Base-by-base conservation (phyloP, 2,329 filamentous ascomycete species). In the Beauveria varroae region DNA sequence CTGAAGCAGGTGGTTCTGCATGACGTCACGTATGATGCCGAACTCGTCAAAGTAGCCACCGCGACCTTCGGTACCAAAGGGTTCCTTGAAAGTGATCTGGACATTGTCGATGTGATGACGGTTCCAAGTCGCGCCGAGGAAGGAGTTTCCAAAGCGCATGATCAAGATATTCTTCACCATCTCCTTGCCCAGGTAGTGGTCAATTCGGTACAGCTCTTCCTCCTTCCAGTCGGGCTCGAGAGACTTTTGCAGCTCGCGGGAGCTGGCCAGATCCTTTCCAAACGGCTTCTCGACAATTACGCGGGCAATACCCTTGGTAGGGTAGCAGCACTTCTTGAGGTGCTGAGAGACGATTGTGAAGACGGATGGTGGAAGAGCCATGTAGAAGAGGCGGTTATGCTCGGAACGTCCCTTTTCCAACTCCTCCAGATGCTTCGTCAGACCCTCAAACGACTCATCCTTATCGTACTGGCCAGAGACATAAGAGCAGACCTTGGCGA, bases 131-230 rank as follows among this genome's bases (percentile, higher is more conserved):
- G 95, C 93, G 67, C 93, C 93, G 69, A 99, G 90, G 84, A 99
- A 99, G 68, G 96, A 93, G 81, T 99, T 99, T 69, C 95, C 96
- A 74, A 99, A 99, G 73, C 96, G 86, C 67, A 99, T 85, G 69
- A 99, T 97, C 67, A 99, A 84, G 68, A 99, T 96, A 79, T 99
- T 99, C 87, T 99, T 99, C 71, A 99, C 95, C 95, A 99, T 99
- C 79, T 99, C 95, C 84, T 99, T 99, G 71, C 96, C 96, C 53
- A 99, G 86, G 77, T 99, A 99, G 80, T 99, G 95, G 76, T 99
- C 95, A 71, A 99, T 99, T 73, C 95, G 92, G 87, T 96, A 99
- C 68, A 99, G 88, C 79, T 99, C 95, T 59, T 98, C 93, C 78
- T 99, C 96, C 72, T 90, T 95, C 96, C 95, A 99, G 79, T 99